These are phyloP conservation scores for Thermochaetoides dissita DNA, from an alignment of 2,329 filamentous ascomycete genomes.

Conservation along the genomic window DNA sequence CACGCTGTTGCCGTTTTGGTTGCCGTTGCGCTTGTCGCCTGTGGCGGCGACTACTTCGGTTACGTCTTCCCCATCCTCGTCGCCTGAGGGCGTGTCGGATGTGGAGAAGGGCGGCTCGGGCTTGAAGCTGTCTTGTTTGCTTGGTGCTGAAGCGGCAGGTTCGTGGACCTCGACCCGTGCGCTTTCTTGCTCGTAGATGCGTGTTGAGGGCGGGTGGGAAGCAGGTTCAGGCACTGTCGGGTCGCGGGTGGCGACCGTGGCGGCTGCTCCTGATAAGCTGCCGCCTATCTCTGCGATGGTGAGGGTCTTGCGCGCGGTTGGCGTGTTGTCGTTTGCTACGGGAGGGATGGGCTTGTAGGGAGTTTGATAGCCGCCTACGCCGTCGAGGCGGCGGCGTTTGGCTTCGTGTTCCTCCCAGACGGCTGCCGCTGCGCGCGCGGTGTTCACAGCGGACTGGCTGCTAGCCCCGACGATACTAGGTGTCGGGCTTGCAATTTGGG, in stretches of 20 bases:
- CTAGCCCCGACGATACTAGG: not conserved
- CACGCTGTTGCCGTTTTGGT: too few relatives aligned
- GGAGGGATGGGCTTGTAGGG: slow-evolving; percentile 2
- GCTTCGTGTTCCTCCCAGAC: slow-evolving; percentile 13
- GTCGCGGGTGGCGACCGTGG: slow-evolving; percentile 24
- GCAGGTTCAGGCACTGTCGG: slow-evolving; percentile 18
- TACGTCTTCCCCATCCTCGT: too few relatives aligned
- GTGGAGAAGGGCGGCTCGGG: not conserved
- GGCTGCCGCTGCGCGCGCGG: slow-evolving; percentile 2
- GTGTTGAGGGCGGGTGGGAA: slow-evolving; percentile 13
- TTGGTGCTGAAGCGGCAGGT: slow-evolving; percentile 1
- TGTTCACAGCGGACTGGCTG: slow-evolving; percentile 12
- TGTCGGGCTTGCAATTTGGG: slow-evolving; percentile 2
- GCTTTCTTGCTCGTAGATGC: slow-evolving; percentile 6
- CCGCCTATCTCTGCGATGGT: slow-evolving; percentile 21
- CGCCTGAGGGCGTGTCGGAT: not conserved
- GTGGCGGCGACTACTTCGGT: too few relatives aligned
- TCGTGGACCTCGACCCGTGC: slow-evolving; percentile 7
- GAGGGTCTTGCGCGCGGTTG: slow-evolving; percentile 9
- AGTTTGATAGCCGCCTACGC: slow-evolving; percentile 9
- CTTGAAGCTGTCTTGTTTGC: not conserved
- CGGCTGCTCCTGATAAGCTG: slow-evolving; percentile 21
- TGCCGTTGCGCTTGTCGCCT: too few relatives aligned
- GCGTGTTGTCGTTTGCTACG: slow-evolving; percentile 6
- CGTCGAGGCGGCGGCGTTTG: slow-evolving; percentile 17